Evolutionary conservation across 164 flowering plant species (phyloP), one percentile per base, ranked within the genome.

Genomic region (Protea cynaroides): DNA sequence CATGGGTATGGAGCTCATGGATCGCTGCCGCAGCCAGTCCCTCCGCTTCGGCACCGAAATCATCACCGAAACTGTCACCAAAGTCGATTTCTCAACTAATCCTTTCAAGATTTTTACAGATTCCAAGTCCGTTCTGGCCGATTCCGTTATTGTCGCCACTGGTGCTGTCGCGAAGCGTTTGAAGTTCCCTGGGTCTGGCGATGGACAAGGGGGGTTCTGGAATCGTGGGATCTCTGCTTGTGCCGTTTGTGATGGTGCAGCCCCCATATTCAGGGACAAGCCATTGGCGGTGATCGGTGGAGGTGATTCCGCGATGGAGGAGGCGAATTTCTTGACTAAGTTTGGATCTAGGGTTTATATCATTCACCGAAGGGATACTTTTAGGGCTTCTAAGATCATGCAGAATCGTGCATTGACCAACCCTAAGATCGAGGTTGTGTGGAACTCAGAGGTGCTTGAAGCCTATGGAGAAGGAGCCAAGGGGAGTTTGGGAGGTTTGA

Each of bases 281-380:
- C 87, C 86, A 0, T 64, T 87, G 55, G 93, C 86, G 19, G 93
- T 87, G 25, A 84, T 87, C 12, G 93, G 93, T 0, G 93, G 93
- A 8, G 90, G 90, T 1, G 93, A 87, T 62, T 85, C 93, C 1
- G 93, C 93, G 6, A 87, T 85, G 90, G 93, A 87, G 56, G 90
- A 87, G 52, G 90, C 93, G 11, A 85, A 49, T 9, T 85, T 76
- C 64, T 68, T 87, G 23, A 87, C 90, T 13, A 87, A 85, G 67
- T 87, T 77, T 60, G 93, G 84, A 0, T 84, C 87, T 4, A 80
- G 79, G 64, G 93, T 87, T 7, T 78, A 81, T 38, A 81, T 87
- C 9, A 76, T 87, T 55, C 90, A 85, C 36, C 19, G 93, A 50
- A 79, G 93, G 71, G 84, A 78, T 57, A 40, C 64, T 0, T 86